Base-by-base conservation (phyloP, 352 stramenopile species). In the Halophytophthora polymorphica region DNA sequence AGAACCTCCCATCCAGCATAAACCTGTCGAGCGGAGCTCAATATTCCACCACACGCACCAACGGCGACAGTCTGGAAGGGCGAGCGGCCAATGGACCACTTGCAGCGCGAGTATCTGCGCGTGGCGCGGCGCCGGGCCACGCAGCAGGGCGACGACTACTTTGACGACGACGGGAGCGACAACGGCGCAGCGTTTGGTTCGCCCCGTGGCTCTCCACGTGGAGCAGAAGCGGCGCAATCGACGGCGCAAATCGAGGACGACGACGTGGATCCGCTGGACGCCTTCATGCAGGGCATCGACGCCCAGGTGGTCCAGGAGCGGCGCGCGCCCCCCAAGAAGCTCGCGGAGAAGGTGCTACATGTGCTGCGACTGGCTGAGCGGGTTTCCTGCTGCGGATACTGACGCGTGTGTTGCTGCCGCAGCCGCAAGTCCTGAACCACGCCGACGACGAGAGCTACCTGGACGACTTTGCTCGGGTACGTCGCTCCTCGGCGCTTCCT, bases 271-370 rank as follows among this genome's bases (percentile, higher is more conserved):
- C 84, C 84, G 22, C 59, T 94, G 34, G 84, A 94, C 48, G 84
- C 84, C 3, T 94, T 93, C 50, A 94, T 94, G 84, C 57, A 70
- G 10, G 82, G 70, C n/a, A 93, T 94, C 28, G 73, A 85, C 36
- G 71, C 62, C 35, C 79, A 94, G 60, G 84, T 93, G n/a, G 64
- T 54, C 17, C 56, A 75, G 55, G 53, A 92, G 33, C 43, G 17
- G 7, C 50, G 25, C 17, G 54, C 48, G 6, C 23, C 54, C 35
- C 38, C 46, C 5, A 72, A 64, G 49, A 54, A 43, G 25, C 42
- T 65, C 35, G 60, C 29, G 1, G 54, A 73, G 18, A 86, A 86
- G 69, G 71, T 76, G 36, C 14, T 5, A 50, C 19, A n/a, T 15
- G 12, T 15, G 37, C 15, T 36, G 28, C 18, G 29, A 17, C 6